Evolutionary conservation across 1,284 basidiomycete genomes (phyloP).

Genomic region (Ceratobasidium sp.): DNA sequence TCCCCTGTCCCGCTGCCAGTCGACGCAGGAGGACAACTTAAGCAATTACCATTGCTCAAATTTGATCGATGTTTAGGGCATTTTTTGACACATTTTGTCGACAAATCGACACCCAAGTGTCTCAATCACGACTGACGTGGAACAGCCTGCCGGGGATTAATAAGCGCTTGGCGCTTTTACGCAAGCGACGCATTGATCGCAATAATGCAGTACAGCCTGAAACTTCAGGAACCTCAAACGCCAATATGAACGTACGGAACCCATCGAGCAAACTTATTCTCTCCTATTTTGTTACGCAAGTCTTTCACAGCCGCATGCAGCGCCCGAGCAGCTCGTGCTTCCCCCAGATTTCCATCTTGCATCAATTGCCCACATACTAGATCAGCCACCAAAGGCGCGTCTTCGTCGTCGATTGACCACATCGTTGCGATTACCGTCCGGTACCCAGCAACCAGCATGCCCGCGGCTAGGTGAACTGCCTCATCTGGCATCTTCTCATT

Average conservation of each 20-base stretch:
- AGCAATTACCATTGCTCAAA: no score
- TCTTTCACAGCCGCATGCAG: not conserved
- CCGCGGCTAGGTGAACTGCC: conserved; percentile 3
- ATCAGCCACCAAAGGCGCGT: conserved; percentile 12
- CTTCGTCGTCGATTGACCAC: conserved; percentile 18
- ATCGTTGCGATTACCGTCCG: conserved; percentile 15
- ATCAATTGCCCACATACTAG: conserved; percentile 4
- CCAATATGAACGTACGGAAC: not conserved
- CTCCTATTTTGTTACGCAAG: not conserved
- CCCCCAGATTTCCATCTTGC: not conserved
- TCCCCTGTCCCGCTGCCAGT: no score
- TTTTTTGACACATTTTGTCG: no score
- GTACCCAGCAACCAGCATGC: conserved; percentile 1
- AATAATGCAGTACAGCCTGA: no score
- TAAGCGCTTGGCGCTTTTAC: no score
- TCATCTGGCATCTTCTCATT: not conserved
- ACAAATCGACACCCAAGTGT: no score
- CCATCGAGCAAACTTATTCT: not conserved
- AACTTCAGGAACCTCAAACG: no score
- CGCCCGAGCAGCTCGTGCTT: not conserved
- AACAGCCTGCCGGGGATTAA: no score
- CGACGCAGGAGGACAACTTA: no score
- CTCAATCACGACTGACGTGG: no score
- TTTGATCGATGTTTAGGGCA: no score
- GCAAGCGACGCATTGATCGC: no score